These are phyloP conservation scores for Schizopora paradoxa DNA, from an alignment of 1,284 basidiomycete genomes.

Conservation along the genomic window DNA sequence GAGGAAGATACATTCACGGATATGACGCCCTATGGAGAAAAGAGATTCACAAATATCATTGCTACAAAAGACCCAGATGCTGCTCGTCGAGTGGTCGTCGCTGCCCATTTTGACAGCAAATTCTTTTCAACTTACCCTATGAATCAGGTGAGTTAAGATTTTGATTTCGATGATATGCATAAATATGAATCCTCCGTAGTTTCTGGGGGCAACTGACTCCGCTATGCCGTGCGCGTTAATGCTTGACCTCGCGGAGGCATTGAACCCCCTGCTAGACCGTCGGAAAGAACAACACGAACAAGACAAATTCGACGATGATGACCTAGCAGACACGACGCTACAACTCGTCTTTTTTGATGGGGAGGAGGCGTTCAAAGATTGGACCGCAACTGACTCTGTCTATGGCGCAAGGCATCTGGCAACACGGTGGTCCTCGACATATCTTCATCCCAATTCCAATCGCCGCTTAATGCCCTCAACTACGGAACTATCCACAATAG, in stretches of 20 bases:
- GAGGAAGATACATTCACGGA: slow-evolving; percentile 78
- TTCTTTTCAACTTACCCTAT: slow-evolving; percentile 70
- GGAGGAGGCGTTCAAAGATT: slow-evolving; percentile 91
- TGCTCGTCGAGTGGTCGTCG: slow-evolving; percentile 74
- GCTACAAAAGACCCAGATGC: slow-evolving; percentile 92
- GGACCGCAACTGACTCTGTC: slow-evolving; percentile 88
- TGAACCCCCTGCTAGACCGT: slow-evolving; percentile 65
- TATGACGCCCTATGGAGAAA: slow-evolving; percentile 80
- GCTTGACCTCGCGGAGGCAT: slow-evolving; percentile 80
- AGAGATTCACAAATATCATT: slow-evolving; percentile 86
- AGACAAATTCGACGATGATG: slow-evolving; percentile 65
- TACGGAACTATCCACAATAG: slow-evolving; percentile 74
- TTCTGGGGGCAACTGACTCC: slow-evolving; percentile 96
- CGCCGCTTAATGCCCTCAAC: slow-evolving; percentile 51
- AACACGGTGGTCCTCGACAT: slow-evolving; percentile 71
- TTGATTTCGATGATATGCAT: slow-evolving; percentile 2
- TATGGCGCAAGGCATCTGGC: slow-evolving; percentile 95
- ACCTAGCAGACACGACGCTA: slow-evolving; percentile 76
- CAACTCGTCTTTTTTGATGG: slow-evolving; percentile 98
- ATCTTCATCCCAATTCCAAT: slow-evolving; percentile 53
- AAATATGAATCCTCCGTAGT: slow-evolving; percentile 41
- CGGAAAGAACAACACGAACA: slow-evolving; percentile 53
- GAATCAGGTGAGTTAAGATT: slow-evolving; percentile 54
- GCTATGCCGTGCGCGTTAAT: slow-evolving; percentile 94
- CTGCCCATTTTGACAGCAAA: slow-evolving; percentile 97